phyloP scores from a whole-genome alignment of 768 basidiomycete species.

The Cyclocybe aegerita region DNA sequence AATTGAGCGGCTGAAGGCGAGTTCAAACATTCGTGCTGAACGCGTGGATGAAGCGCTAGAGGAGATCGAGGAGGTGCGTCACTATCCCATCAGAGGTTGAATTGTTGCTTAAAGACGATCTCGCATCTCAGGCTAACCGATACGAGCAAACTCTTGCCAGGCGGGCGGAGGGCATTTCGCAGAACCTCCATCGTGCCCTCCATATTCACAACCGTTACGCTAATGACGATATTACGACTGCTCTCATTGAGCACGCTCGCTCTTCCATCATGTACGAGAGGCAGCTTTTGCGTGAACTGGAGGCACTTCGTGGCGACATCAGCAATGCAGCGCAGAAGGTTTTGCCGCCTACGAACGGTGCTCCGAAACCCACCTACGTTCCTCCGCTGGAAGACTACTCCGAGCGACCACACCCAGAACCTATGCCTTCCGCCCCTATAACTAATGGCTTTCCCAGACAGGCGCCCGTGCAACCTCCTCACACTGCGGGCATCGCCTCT shows the following conservation, averaged over 20 bases:
- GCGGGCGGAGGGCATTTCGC: constrained; percentile 91
- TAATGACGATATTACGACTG: constrained; percentile 88
- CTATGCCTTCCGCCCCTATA: constrained; percentile 29
- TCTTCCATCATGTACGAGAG: constrained; percentile 91
- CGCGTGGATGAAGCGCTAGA: constrained; percentile 89
- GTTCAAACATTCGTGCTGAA: constrained; percentile 81
- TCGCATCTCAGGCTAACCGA: constrained; percentile 69
- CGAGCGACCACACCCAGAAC: constrained; percentile 29
- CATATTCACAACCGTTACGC: constrained; percentile 82
- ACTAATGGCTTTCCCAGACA: constrained; percentile 33
- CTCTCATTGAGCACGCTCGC: constrained; percentile 90
- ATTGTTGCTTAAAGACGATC: constrained; percentile 5
- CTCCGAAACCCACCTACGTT: constrained; percentile 60
- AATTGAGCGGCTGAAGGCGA: constrained; percentile 86
- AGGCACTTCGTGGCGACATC: constrained; percentile 79
- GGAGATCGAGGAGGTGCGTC: constrained; percentile 84
- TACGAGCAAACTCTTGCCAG: constrained; percentile 83
- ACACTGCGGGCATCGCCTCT: constrained; percentile 28
- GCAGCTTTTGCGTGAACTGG: constrained; percentile 84
- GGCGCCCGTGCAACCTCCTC: constrained; percentile 32
- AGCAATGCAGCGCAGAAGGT: constrained; percentile 63
- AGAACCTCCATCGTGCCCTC: constrained; percentile 87
- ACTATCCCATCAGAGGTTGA: background rate
- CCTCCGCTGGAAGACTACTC: constrained; percentile 65
- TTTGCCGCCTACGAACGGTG: constrained; percentile 44